Evolutionary conservation across 352 stramenopile species (phyloP).

Genomic region (Pythium periplocum): DNA sequence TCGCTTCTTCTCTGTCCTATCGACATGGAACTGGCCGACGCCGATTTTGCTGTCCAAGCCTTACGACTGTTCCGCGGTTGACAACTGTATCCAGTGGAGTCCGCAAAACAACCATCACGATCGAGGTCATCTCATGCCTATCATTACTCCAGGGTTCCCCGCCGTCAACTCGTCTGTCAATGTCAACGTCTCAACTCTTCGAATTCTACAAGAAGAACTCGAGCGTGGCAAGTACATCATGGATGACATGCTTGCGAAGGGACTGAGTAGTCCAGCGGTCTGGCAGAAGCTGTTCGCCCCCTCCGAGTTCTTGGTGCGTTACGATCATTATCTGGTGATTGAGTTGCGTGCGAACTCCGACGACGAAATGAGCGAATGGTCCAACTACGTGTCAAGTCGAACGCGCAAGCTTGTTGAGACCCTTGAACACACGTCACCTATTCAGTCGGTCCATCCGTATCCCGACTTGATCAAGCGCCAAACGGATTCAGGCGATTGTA

Average conservation of each 20-base stretch:
- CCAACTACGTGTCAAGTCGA: conserved; percentile 75
- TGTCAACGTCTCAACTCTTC: conserved; percentile 72
- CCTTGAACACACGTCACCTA: conserved; percentile 55
- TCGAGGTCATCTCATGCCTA: conserved; percentile 79
- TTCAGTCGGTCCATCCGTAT: conserved; percentile 65
- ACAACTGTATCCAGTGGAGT: conserved; percentile 55
- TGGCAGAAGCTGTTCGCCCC: conserved; percentile 75
- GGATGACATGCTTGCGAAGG: conserved; percentile 58
- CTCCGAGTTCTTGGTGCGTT: conserved; percentile 76
- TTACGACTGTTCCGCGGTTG: conserved; percentile 29
- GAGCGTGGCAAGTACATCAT: conserved; percentile 65
- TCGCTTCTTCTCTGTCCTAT: conserved; percentile 75
- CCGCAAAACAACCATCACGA: conserved; percentile 72
- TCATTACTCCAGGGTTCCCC: conserved; percentile 82
- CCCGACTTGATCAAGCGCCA: conserved; percentile 47
- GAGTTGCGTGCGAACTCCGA: conserved; percentile 49
- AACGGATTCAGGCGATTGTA: neutral
- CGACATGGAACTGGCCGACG: conserved; percentile 77
- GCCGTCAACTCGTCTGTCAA: conserved; percentile 82
- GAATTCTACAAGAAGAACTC: conserved; percentile 74
- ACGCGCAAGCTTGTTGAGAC: conserved; percentile 82
- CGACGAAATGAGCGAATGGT: conserved; percentile 56
- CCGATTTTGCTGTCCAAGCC: conserved; percentile 71
- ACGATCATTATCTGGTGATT: conserved; percentile 80
- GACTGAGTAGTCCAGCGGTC: conserved; percentile 56